These are phyloP conservation scores for Myrmaecium sp. DNA, from an alignment of 2,329 filamentous ascomycete genomes.

Conservation along the genomic window DNA sequence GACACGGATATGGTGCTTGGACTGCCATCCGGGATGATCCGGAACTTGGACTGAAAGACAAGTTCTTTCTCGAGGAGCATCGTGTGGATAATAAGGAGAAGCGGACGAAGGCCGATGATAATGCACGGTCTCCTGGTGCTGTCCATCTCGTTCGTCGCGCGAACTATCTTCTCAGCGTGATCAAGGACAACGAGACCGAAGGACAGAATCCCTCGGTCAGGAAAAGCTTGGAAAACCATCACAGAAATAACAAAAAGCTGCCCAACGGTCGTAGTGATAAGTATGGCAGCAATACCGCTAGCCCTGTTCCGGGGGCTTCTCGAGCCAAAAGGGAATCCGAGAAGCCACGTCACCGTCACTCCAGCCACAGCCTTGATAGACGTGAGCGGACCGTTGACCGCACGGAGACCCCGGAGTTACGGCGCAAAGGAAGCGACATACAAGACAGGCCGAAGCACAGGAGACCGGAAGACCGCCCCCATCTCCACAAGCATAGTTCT, in stretches of 20 bases:
- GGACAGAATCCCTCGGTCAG: constrained; percentile 55
- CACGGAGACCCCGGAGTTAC: constrained; percentile 27
- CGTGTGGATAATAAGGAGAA: constrained; percentile 97
- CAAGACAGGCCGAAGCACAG: constrained; percentile 37
- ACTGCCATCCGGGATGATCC: constrained; percentile 80
- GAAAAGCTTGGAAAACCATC: constrained; percentile 75
- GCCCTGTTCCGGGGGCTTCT: constrained; percentile 40
- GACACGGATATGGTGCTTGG: constrained; percentile 94
- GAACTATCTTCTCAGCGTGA: constrained; percentile 87
- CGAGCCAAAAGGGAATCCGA: constrained; percentile 21
- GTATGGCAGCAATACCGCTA: constrained; percentile 47
- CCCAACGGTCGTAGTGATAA: constrained; percentile 38
- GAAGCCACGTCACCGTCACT: constrained; percentile 17
- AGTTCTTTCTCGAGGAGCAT: constrained; percentile 93
- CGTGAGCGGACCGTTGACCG: constrained; percentile 16
- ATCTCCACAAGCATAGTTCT: constrained; percentile 23
- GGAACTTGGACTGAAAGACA: constrained; percentile 71
- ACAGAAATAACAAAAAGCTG: constrained; percentile 81
- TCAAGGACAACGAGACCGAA: constrained; percentile 60
- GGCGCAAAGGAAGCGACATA: constrained; percentile 28
- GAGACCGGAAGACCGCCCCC: constrained; percentile 33
- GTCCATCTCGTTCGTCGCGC: constrained; percentile 90
- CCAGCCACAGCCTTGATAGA: constrained; percentile 23
- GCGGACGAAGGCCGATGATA: constrained; percentile 54
- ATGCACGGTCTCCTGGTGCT: constrained; percentile 82